Evolutionary conservation across 306 rosid species (phyloP).

Genomic region (Inga leiocalycina): DNA sequence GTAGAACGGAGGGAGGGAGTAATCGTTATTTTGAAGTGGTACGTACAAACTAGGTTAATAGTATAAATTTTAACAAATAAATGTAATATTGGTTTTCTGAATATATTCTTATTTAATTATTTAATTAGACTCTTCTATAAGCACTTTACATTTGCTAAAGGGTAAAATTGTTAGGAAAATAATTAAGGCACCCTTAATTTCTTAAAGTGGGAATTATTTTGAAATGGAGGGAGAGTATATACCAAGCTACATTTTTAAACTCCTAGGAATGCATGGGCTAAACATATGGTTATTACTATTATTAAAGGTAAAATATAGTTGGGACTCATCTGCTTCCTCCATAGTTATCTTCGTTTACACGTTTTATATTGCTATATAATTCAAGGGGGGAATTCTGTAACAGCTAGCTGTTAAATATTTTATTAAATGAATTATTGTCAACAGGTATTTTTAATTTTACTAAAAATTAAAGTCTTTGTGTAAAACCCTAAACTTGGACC

Average conservation of each 20-base stretch:
- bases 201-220: background rate
- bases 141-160: background rate
- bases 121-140: background rate
- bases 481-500: constrained; percentile 57
- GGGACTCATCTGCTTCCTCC: background rate
- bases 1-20: too few relatives aligned
- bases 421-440: background rate
- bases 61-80: background rate
- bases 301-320: background rate
- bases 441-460: background rate
- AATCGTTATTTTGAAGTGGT: too few relatives aligned
- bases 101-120: too few relatives aligned
- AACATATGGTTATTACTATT: too few relatives aligned
- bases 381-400: constrained; percentile 9
- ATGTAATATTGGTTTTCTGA: too few relatives aligned
- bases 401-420: constrained; percentile 33
- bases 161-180: too few relatives aligned
- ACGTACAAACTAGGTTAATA: background rate
- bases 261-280: background rate
- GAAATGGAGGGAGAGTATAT: background rate
- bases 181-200: background rate
- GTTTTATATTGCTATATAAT: constrained; percentile 16
- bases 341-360: background rate
- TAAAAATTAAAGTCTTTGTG: constrained; percentile 11
- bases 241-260: background rate